phyloP scores from a whole-genome alignment of 345 rosid genomes.

The Cardamine resedifolia region DNA sequence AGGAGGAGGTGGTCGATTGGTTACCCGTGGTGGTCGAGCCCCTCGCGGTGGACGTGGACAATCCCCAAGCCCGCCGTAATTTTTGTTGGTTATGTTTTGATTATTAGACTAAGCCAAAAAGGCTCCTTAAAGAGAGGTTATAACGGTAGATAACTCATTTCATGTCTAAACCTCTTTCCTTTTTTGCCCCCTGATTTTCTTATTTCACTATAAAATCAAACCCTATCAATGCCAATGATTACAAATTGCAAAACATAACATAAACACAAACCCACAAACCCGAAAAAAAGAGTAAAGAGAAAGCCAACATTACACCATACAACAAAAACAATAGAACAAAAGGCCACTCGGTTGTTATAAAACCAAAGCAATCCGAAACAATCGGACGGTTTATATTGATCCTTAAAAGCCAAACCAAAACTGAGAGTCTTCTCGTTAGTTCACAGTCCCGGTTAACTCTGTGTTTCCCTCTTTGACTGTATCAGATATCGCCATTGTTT shows the following conservation, averaged over 20 bases:
- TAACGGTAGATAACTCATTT: conserved; percentile 4
- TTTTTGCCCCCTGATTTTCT: background rate
- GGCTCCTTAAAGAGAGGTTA: conserved; percentile 15
- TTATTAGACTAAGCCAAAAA: background rate
- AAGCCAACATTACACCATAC: conserved; percentile 17
- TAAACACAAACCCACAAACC: conserved; percentile 18
- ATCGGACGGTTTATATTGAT: conserved; percentile 26
- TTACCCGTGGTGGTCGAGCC: conserved; percentile 45
- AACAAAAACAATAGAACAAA: conserved; percentile 9
- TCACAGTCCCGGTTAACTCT: conserved; percentile 1
- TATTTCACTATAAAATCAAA: conserved; percentile 20
- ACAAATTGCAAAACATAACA: conserved; percentile 23
- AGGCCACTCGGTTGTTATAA: conserved; percentile 12
- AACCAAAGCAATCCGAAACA: conserved; percentile 36
- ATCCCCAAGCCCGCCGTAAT: conserved; percentile 47
- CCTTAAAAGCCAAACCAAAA: conserved; percentile 20
- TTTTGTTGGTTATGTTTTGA: background rate
- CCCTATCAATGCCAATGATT: conserved; percentile 29
- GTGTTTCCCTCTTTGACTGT: conserved; percentile 23
- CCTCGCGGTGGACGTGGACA: conserved; percentile 53
- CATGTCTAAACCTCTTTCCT: background rate
- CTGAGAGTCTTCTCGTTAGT: conserved; percentile 23
- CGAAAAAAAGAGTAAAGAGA: background rate
- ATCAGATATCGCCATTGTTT: conserved; percentile 25
- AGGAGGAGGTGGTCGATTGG: conserved; percentile 36